Percentiles rank a stretch among this genome's conserved stretches.
These are phyloP conservation scores for Fraxinus albicans DNA, from an alignment of 305 asterid genomes.

Conservation along the genomic window DNA sequence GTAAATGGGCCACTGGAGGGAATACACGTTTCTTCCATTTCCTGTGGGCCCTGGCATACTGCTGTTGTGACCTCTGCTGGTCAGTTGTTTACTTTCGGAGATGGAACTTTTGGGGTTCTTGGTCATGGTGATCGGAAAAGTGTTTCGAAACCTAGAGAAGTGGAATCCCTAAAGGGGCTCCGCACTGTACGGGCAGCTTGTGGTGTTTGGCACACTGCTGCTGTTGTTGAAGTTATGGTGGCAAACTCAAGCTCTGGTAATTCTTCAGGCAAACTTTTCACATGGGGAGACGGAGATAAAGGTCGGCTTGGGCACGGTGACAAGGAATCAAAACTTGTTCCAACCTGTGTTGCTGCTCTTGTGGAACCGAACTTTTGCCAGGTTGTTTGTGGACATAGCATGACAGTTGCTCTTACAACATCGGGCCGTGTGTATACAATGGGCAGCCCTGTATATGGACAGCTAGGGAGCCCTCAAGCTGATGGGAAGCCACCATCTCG, in stretches of 20 bases:
- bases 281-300: slow-evolving; percentile 97
- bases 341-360: slow-evolving; percentile 73
- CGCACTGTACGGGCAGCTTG: slow-evolving; percentile 66
- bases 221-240: slow-evolving; percentile 71
- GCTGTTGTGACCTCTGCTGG: slow-evolving; percentile 68
- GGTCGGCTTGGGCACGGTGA: slow-evolving; percentile 74
- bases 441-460: slow-evolving; percentile 73
- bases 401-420: slow-evolving; percentile 71
- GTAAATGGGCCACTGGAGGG: slow-evolving; percentile 74
- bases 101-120: slow-evolving; percentile 79
- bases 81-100: slow-evolving; percentile 77
- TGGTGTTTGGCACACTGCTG: slow-evolving; percentile 93
- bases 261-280: slow-evolving; percentile 66
- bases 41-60: slow-evolving; percentile 96
- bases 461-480: slow-evolving; percentile 69
- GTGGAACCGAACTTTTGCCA: slow-evolving; percentile 77
- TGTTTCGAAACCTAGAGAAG: slow-evolving; percentile 60
- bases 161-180: slow-evolving; percentile 58
- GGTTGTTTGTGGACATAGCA: slow-evolving; percentile 68
- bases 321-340: slow-evolving; percentile 65
- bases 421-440: slow-evolving; percentile 82
- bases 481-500: slow-evolving; percentile 71
- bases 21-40: slow-evolving; percentile 70
- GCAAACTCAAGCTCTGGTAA: slow-evolving; percentile 43
- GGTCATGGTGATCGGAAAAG: slow-evolving; percentile 83